Base-by-base conservation (phyloP, 1,139 yeast species). In the Yamadazyma diospyri region DNA sequence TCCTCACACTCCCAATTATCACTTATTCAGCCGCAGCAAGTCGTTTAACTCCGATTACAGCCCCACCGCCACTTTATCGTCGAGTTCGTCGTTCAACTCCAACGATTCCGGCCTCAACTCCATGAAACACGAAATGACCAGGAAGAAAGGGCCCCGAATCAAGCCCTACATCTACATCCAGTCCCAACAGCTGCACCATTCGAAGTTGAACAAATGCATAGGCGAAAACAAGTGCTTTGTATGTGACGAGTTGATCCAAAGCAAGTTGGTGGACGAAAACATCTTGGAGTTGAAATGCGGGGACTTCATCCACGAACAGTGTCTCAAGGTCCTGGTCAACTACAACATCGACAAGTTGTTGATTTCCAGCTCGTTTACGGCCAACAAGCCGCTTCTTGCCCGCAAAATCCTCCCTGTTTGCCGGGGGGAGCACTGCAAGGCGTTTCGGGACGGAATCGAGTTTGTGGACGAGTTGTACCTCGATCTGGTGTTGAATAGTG, bases 281-380 rank as follows among this genome's bases (percentile, higher is more conserved):
- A 41, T 65, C 10, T 44, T 66, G 11, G 55, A 55, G 25, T 52
- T 67, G 26, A 41, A 43, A 16, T 67, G 73, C 47, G 69, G 69
- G 3, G 70, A 65, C 37, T 54, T 47, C 31, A 47, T 63, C 17
- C 73, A 67, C 39, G 60, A 60, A 26, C 64, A 64, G 36, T 67
- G 73, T 39, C 56, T 64, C 30, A 45, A 39, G 6, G 34, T 56
- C 6, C 39, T 47, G 3, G 46, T 54, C 25, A 46, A 45, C 16
- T 37, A 12, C 17, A 36, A 34, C 7, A 20, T 41, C 9, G 34
- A 39, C 11, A 27, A 27, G 4, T 29, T 39, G 7, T 30, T 43
- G 10, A 18, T 34, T 7, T 4, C 27, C 3, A 31, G 26, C 4
- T 27, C 22, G 7, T 45, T 47, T 32, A 39, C 47, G 12, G 38